Conservation (phyloP, 495 filamentous ascomycete genomes). For the Mytilinidion resinicola region DNA sequence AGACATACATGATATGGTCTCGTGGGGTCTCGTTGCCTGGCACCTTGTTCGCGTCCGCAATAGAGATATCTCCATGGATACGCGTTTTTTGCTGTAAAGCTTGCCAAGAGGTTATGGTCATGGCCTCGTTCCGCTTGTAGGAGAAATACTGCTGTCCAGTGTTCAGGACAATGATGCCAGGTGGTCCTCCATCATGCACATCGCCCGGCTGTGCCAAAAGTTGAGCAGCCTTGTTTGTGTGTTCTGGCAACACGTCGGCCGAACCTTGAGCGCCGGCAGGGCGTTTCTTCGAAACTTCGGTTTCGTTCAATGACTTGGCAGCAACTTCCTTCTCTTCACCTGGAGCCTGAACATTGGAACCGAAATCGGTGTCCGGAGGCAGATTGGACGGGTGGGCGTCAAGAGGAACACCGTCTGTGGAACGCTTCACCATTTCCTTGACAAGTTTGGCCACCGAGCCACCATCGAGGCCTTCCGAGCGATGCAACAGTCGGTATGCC, state of each 20-base stretch:
- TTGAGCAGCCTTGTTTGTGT: too few species aligned
- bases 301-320: conserved; percentile 4
- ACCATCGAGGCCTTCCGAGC: conserved; percentile 52
- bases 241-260: too few species aligned
- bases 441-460: conserved; percentile 62
- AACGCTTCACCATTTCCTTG: conserved; percentile 34
- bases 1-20: conserved; percentile 33
- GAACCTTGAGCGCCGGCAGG: not conserved
- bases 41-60: conserved; percentile 28
- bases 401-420: too few species aligned
- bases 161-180: conserved; percentile 37
- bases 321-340: too few species aligned
- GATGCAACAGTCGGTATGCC: conserved; percentile 57
- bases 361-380: too few species aligned
- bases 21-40: conserved; percentile 25
- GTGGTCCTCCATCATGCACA: not conserved
- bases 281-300: conserved; percentile 6
- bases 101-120: conserved; percentile 29
- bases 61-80: conserved; percentile 10
- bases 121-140: conserved; percentile 18
- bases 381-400: too few species aligned
- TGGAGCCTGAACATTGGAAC: too few species aligned
- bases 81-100: conserved; percentile 25
- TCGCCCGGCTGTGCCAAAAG: too few species aligned
- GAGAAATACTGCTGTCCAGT: conserved; percentile 36